These are phyloP conservation scores for Fusarium buxicola DNA, from an alignment of 2,329 filamentous ascomycete species.

Conservation along the genomic window DNA sequence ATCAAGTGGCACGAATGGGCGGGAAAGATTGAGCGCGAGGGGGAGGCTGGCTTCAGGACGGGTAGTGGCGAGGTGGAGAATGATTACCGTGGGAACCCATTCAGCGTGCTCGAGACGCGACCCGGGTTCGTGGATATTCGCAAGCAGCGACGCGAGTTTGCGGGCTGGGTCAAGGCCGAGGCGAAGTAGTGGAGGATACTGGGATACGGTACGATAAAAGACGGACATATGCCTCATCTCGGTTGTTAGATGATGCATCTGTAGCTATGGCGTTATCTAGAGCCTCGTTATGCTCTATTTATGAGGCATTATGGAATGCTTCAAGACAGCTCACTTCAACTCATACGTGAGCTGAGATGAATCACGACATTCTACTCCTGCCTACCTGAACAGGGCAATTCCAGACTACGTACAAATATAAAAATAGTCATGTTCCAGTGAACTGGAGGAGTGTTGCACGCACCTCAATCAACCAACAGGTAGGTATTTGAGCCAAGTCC, in stretches of 20 bases:
- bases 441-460: no score
- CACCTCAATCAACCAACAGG: no score
- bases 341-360: background rate
- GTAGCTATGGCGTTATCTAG: background rate
- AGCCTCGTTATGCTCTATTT: background rate
- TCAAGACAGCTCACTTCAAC: background rate
- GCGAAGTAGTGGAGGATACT: conserved; percentile 38
- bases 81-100: conserved; percentile 82
- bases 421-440: background rate
- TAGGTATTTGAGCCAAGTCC: background rate
- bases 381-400: background rate
- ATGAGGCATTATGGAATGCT: background rate
- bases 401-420: background rate
- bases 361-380: background rate
- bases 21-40: conserved; percentile 84
- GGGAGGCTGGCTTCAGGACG: conserved; percentile 67
- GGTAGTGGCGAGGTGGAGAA: conserved; percentile 74
- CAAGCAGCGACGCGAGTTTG: conserved; percentile 82
- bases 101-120: conserved; percentile 80
- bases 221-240: background rate
- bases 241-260: background rate
- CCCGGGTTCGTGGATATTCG: conserved; percentile 90
- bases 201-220: conserved; percentile 1
- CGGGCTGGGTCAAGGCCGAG: conserved; percentile 72
- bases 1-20: conserved; percentile 88